phyloP scores from a whole-genome alignment of 139 green algal genomes.

The Coelastrella sp. region DNA sequence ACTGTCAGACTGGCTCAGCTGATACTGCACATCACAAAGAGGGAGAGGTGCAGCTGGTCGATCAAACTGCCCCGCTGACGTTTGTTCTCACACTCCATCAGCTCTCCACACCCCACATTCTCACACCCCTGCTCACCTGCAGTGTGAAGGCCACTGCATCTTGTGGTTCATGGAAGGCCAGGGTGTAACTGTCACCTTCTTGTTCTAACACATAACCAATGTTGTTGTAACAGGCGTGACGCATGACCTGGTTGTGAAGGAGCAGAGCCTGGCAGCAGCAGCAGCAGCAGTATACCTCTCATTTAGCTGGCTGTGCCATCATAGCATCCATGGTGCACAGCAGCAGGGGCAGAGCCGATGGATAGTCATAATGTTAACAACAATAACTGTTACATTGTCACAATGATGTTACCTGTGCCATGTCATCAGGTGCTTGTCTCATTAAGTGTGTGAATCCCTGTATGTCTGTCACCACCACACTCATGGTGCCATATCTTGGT shows the following conservation, averaged over 20 bases:
- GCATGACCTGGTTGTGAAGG: constrained; percentile 62
- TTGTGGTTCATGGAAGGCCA: constrained; percentile 62
- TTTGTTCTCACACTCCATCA: too few species aligned
- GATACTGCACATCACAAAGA: too few species aligned
- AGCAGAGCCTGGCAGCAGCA: constrained; percentile 29
- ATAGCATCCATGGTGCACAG: too few species aligned
- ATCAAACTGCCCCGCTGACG: too few species aligned
- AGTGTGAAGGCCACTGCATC: constrained; percentile 69
- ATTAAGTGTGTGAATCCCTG: constrained; percentile 63
- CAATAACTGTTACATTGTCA: too few species aligned
- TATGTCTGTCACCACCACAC: constrained; percentile 68
- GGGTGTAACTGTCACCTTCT: constrained; percentile 59
- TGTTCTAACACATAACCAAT: constrained; percentile 61
- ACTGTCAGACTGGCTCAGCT: too few species aligned
- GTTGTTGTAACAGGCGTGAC: constrained; percentile 55
- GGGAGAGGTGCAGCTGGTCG: too few species aligned
- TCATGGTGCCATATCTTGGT: constrained; percentile 52
- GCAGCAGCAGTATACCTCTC: background rate
- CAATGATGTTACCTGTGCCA: constrained; percentile 8
- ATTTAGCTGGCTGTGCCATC: too few species aligned
- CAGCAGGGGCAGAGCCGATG: too few species aligned
- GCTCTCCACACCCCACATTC: too few species aligned
- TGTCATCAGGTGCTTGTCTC: constrained; percentile 33
- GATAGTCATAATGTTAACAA: too few species aligned
- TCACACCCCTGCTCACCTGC: too few species aligned